Percentiles rank a stretch among this genome's conserved stretches.
These are phyloP conservation scores for Trametes sp. DNA, from an alignment of 1,284 basidiomycete genomes.

Conservation along the genomic window DNA sequence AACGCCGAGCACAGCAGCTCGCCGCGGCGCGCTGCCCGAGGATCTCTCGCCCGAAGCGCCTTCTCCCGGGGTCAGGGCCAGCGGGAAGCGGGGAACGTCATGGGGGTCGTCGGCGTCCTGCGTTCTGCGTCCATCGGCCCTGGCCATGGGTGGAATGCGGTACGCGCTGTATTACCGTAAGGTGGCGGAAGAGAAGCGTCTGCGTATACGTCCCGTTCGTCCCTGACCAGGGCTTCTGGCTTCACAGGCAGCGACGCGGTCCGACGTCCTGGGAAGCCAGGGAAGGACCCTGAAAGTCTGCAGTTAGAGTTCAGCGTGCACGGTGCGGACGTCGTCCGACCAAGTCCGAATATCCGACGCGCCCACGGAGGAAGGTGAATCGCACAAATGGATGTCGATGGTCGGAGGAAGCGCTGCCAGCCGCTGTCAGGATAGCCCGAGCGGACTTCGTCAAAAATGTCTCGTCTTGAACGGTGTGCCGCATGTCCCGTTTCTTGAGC, in stretches of 20 bases:
- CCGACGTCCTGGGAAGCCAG: conserved; percentile 5
- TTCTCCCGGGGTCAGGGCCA: no score
- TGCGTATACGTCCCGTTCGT: not conserved
- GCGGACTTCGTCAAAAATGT: not conserved
- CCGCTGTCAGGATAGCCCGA: not conserved
- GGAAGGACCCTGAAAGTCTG: conserved; percentile 6
- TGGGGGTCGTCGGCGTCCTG: not conserved
- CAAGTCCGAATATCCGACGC: not conserved
- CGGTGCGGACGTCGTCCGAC: not conserved
- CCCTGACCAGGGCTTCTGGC: no score
- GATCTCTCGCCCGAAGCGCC: conserved; percentile 8
- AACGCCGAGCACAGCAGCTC: conserved; percentile 1
- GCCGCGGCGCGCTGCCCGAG: conserved; percentile 5
- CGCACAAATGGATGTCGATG: not conserved
- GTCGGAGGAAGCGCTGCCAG: no score
- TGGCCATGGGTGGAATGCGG: not conserved
- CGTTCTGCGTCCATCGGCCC: not conserved
- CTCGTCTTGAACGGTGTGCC: not conserved
- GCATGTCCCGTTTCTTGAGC: not conserved
- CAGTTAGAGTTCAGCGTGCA: not conserved
- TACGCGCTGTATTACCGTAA: not conserved
- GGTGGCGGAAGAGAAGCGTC: not conserved
- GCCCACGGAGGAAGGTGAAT: not conserved
- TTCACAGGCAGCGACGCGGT: not conserved
- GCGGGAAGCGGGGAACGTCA: not conserved